Conservation (phyloP, 2,329 filamentous ascomycete genomes). For the Aspergillus puulaauensis region DNA sequence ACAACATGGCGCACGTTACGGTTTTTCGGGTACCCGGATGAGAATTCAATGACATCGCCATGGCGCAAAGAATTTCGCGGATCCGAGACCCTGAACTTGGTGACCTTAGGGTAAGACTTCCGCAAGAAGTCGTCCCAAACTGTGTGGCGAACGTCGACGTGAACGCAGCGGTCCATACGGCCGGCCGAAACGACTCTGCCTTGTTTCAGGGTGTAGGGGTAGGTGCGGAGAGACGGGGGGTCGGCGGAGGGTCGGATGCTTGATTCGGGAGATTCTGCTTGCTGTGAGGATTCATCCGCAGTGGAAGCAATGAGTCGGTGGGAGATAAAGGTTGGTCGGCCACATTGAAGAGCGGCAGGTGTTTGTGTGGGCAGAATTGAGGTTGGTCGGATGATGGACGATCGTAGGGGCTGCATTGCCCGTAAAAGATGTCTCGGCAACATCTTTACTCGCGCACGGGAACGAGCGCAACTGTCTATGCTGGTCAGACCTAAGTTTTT, state of each 20-base stretch:
- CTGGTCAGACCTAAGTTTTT: neutral
- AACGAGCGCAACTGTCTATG: neutral
- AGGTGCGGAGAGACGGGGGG: constrained; percentile 33
- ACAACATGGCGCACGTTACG: constrained; percentile 42
- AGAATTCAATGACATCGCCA: constrained; percentile 47
- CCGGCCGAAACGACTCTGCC: constrained; percentile 44
- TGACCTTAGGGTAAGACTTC: constrained; percentile 38
- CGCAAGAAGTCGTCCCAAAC: constrained; percentile 38
- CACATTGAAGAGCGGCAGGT: constrained; percentile 19
- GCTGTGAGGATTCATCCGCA: neutral
- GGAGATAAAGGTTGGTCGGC: constrained; percentile 15
- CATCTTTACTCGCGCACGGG: constrained; percentile 12
- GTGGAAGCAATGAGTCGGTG: constrained; percentile 13
- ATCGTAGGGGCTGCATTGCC: constrained; percentile 33
- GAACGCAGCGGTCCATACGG: constrained; percentile 42
- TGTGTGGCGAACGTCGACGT: constrained; percentile 35
- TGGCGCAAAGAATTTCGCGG: constrained; percentile 42
- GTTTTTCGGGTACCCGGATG: constrained; percentile 40
- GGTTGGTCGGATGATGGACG: constrained; percentile 26
- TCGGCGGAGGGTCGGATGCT: constrained; percentile 9
- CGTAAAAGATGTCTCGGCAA: constrained; percentile 31
- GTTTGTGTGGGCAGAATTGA: constrained; percentile 18
- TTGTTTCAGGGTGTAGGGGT: constrained; percentile 35
- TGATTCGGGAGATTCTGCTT: neutral
- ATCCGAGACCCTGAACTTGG: constrained; percentile 37